Evolutionary conservation across 441 rosid species (phyloP), one percentile per base, ranked within the genome.

Genomic region (Gossypium gossypioides): DNA sequence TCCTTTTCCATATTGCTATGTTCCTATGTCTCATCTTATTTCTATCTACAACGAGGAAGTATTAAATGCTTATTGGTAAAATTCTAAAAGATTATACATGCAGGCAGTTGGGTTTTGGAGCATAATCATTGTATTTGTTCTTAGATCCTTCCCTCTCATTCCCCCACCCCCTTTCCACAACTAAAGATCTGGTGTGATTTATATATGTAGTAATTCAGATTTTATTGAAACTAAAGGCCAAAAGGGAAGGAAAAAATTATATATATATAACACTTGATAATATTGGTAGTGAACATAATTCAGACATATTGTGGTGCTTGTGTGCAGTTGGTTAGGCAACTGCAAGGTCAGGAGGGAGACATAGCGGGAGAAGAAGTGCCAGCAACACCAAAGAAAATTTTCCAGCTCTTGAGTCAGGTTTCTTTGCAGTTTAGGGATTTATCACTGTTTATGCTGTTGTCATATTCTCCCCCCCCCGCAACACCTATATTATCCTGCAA

Each of bases 401-500:
- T 89, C 78, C 90, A 83, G 84, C 79, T 86, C 77, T 82, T 89
- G 73, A 85, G 76, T 75, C 86, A 89, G 92, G 95, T 86, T 66
- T 66, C 74, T 71, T 58, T 1, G 55, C 63, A 54, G 54, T 72
- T 50, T 51, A 58, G 42, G 21, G 50, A 46, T 46, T 44, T 62
- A 12, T 55, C 5, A 74, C 29, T 13, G 22, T 44, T 61, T 22
- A 66, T 66, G 56, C 56, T 46, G 2, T 22, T 2, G 46, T 3
- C 12, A 34, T 34, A 16, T 48, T 51, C 48, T 6, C 6, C 6
- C 24, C 13, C 4, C 13, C 0, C 2, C 46, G n/a, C 1, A 3
- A 24, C 3, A 10, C 2, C 62, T 40, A 13, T 54, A 22, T n/a
- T 10, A 63, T 2, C 32, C 5, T 59, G 40, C 65, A 7, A 65